Base-by-base conservation (phyloP, 192 early-diverging fungal genomes). In the Coemansia sp. region DNA sequence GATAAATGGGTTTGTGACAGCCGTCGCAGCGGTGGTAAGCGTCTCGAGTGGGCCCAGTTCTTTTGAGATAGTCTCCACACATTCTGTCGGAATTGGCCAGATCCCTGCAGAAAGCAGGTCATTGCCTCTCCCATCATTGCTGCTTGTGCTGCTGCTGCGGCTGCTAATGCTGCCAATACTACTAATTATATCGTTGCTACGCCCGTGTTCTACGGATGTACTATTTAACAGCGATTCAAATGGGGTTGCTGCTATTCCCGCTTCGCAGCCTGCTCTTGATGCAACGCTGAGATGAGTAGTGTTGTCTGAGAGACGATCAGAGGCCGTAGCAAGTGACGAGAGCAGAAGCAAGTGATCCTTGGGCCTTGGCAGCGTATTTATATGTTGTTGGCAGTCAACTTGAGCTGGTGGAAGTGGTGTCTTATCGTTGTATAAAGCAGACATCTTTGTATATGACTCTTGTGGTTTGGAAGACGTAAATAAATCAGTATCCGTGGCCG, bases 161-260 rank as follows among this genome's bases (percentile, higher is more conserved):
- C 56, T 58, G 13, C 64, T 72, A 39, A 43, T 52, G 48, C 62
- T 64, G 60, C 66, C 61, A 15, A 56, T 68, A 45, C 66, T 52
- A 12, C 64, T 59, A 26, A 59, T 65, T 23, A 61, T 70, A 52
- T 68, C 50, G 15, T 50, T 56, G 13, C 40, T 42, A 15, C 54
- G 45, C 23, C 54, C 37, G 39, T 64, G 21, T 18, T 21, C n/a
- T 39, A 16, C 10, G 43, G 21, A 47, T 42, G 63, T 13, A 57
- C 54, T 60, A 12, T 56, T 65, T 5, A 76, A 38, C 38, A 76
- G 43, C 9, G 73, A 58, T 15, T 66, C 73, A 21, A 75, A 26
- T 23, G 69, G 73, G 8, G 67, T 56, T 56, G 57, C n/a, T 6
- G 63, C 62, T 10, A 72, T 65, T 18, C 48, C 58, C 12, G 64